Base-by-base conservation (phyloP, 2,329 filamentous ascomycete species). In the Zymoseptoria brevis region DNA sequence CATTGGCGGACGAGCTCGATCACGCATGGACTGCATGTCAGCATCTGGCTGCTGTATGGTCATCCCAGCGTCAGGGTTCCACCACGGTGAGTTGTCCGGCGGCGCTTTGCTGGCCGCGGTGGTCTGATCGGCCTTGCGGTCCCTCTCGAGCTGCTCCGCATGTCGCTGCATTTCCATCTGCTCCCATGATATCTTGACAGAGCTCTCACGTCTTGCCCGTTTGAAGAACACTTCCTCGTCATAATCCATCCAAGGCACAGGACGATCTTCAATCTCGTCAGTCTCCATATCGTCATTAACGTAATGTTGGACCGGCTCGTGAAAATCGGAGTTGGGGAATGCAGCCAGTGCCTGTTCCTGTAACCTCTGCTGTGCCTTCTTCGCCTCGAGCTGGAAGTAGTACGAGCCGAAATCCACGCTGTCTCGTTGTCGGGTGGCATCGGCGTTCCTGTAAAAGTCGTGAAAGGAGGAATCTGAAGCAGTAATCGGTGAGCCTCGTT, bases 91-190 rank as follows among this genome's bases (percentile, higher is more conserved):
- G 21, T 58, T 60, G 35, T 60, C 59, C 19, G 62, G 55, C 29
- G 60, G 58, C 24, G 65, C 59, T 55, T 66, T 60, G 57, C 67
- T 61, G 57, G 67, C 58, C 54, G 67, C 60, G n/a, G 71, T 72
- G 8, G 67, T 71, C 62, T 75, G 64, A 65, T 76, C 75, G 59
- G 75, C 72, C 67, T 76, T 74, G 59, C 75, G 75, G 57, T 79
- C 79, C 65, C 80, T 75, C 62, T 85, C 80, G 54, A 86, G 73
- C 66, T 86, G 79, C 66, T 89, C 84, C 55, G 86, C 87, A 73
- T 93, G 87, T 66, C 86, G 82, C 66, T 89, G 87, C 87, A 94
- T 89, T 67, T 90, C 87, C 67, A 86, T 83, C 69, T 94, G 80
- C 70, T 90, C 90, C 86, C 88, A 93, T 59, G 83, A 77, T 3